These are phyloP conservation scores for Mucor racemosus DNA, from an alignment of 371 early-diverging fungal genomes.

Conservation along the genomic window DNA sequence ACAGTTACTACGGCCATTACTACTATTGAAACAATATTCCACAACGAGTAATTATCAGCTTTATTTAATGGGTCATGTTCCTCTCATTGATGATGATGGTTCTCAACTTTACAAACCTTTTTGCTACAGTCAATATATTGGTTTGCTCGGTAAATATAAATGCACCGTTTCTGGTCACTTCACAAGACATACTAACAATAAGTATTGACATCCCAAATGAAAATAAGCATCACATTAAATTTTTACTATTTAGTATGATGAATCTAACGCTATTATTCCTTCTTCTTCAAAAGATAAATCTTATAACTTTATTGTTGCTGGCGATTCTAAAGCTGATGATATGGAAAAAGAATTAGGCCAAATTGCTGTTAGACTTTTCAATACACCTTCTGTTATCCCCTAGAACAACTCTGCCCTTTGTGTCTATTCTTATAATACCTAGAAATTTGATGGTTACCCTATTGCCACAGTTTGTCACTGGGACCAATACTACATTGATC, in stretches of 20 bases:
- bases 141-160: conserved; percentile 49
- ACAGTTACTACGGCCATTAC: no score
- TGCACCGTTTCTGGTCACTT: conserved; percentile 53
- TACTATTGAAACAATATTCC: conserved; percentile 19
- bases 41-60: conserved; percentile 18
- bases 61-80: conserved; percentile 58
- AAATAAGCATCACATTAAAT: no score
- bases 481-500: conserved; percentile 59
- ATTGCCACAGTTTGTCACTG: conserved; percentile 48
- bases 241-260: no score
- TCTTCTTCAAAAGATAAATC: background rate
- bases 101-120: conserved; percentile 19
- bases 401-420: conserved; percentile 57
- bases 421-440: conserved; percentile 50
- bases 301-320: conserved; percentile 15
- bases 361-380: conserved; percentile 37
- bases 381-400: conserved; percentile 60
- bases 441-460: conserved; percentile 11
- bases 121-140: conserved; percentile 45
- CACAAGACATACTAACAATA: conserved; percentile 57
- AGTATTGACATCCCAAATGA: background rate
- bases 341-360: conserved; percentile 3
- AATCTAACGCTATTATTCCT: conserved; percentile 23
- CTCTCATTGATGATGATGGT: conserved; percentile 47
- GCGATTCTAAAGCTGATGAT: background rate